These are phyloP conservation scores for Sarocladiaceae sp. DNA, from an alignment of 2,329 filamentous ascomycete genomes.

Conservation along the genomic window DNA sequence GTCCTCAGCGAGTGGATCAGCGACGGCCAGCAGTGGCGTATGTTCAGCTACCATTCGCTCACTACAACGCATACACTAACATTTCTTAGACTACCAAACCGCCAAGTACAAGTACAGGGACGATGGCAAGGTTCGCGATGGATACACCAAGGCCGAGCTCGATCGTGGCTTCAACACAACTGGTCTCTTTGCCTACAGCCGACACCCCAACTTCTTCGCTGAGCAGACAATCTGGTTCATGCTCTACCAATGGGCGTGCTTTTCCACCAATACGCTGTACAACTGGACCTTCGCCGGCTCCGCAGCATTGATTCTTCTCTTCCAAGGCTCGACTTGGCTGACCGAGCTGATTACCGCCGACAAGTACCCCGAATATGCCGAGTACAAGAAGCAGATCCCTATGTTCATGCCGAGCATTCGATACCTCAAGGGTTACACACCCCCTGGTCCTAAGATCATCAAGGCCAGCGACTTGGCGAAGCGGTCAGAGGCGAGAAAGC, in stretches of 20 bases:
- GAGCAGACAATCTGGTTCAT: constrained; percentile 89
- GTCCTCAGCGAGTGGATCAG: constrained; percentile 71
- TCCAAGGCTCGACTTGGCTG: constrained; percentile 84
- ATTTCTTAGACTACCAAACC: constrained; percentile 62
- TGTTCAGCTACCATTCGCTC: constrained; percentile 18
- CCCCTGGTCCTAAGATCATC: constrained; percentile 25
- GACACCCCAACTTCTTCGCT: constrained; percentile 92
- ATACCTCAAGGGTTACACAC: constrained; percentile 35
- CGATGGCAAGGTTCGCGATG: constrained; percentile 64
- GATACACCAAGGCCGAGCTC: constrained; percentile 67
- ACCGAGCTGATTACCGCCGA: constrained; percentile 75
- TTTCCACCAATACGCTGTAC: constrained; percentile 62
- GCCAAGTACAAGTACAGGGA: constrained; percentile 75
- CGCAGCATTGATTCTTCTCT: constrained; percentile 68
- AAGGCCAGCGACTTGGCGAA: constrained; percentile 25
- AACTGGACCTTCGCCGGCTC: constrained; percentile 78
- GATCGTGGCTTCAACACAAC: constrained; percentile 84
- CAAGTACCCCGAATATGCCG: constrained; percentile 85
- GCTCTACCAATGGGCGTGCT: constrained; percentile 85
- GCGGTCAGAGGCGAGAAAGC: constrained; percentile 33
- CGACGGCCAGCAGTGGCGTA: constrained; percentile 90
- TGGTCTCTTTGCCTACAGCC: constrained; percentile 81
- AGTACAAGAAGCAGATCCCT: constrained; percentile 79
- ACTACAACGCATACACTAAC: not conserved
- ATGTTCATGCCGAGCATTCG: constrained; percentile 68